phyloP scores from a whole-genome alignment of 441 rosid species.

The Iberis amara region DNA sequence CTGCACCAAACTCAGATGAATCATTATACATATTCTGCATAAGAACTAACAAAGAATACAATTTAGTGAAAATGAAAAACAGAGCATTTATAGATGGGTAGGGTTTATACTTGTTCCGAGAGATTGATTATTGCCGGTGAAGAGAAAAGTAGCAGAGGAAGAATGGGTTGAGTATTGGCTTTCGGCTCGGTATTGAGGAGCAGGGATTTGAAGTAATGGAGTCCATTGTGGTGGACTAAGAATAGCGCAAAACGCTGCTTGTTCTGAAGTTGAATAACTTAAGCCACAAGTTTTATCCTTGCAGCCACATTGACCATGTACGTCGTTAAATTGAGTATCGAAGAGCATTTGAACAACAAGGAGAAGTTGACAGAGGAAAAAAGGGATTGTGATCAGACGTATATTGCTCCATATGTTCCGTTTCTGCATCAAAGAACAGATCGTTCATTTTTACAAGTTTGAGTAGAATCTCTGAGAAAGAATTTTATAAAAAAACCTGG shows the following conservation, averaged over 20 bases:
- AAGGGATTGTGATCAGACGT: constrained; percentile 67
- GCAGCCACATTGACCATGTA: constrained; percentile 54
- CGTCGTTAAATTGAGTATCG: constrained; percentile 37
- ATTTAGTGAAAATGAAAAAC: neutral
- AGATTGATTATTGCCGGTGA: constrained; percentile 64
- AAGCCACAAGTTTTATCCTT: constrained; percentile 62
- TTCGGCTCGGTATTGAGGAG: constrained; percentile 61
- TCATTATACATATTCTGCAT: constrained; percentile 42
- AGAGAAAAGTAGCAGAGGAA: constrained; percentile 59
- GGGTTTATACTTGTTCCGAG: constrained; percentile 59
- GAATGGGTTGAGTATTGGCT: constrained; percentile 33
- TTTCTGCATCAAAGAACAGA: constrained; percentile 44
- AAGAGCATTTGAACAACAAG: constrained; percentile 49
- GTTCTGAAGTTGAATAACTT: constrained; percentile 48
- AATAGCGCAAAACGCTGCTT: constrained; percentile 53
- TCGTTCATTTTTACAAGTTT: neutral
- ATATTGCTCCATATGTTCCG: constrained; percentile 66
- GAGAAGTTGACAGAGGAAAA: constrained; percentile 65
- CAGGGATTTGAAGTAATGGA: constrained; percentile 71
- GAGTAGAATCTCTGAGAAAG: neutral
- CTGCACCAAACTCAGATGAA: constrained; percentile 36
- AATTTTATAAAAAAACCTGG: constrained; percentile 47
- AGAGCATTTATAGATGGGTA: neutral
- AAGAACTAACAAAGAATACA: constrained; percentile 39
- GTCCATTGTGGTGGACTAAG: constrained; percentile 69